These are phyloP conservation scores for Narthecium ossifragum DNA, from an alignment of 106 monocot genomes.

Conservation along the genomic window DNA sequence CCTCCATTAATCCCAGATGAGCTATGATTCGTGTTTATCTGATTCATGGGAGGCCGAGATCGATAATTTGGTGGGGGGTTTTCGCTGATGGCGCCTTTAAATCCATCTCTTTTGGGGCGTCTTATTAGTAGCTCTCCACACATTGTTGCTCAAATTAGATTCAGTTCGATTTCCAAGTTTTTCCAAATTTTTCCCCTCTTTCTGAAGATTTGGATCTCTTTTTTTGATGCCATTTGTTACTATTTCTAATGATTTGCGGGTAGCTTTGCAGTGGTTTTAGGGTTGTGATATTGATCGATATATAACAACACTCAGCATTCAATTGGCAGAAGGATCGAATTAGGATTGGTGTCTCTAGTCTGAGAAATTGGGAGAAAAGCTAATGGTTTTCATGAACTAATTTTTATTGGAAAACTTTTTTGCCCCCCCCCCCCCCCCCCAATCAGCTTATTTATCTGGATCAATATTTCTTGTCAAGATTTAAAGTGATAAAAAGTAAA, in stretches of 20 bases:
- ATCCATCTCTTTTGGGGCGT: background rate
- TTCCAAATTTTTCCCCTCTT: background rate
- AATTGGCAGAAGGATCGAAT: no score
- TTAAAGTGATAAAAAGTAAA: no score
- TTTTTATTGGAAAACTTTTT: no score
- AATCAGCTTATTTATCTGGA: no score
- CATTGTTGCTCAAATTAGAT: background rate
- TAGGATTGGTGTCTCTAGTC: no score
- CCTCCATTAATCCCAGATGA: slow-evolving; percentile 1
- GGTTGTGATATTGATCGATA: background rate
- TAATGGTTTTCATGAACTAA: no score
- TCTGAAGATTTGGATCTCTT: background rate
- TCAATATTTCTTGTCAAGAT: no score
- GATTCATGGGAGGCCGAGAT: background rate
- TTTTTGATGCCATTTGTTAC: background rate
- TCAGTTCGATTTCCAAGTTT: background rate
- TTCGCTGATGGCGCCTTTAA: background rate
- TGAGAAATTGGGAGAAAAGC: no score
- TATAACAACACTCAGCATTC: background rate
- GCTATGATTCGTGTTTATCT: background rate
- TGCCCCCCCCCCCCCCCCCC: no score
- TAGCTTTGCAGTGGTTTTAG: background rate
- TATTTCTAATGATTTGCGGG: background rate
- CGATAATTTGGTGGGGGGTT: background rate
- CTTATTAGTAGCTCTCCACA: background rate